phyloP scores from a whole-genome alignment of 768 basidiomycete genomes.

The Amanita fuliginea region DNA sequence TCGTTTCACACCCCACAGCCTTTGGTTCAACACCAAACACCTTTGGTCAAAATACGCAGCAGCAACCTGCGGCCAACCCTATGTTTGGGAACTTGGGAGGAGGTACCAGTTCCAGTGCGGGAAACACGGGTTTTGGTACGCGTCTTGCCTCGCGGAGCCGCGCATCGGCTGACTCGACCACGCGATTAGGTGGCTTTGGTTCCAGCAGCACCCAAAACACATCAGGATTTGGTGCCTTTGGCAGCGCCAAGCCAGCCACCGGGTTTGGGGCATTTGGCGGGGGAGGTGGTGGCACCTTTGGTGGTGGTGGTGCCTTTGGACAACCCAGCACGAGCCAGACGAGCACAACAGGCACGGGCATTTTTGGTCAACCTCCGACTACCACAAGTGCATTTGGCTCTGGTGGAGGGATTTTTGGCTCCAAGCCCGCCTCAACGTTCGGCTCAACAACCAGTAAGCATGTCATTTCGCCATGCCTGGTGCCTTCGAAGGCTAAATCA shows the following conservation, averaged over 20 bases:
- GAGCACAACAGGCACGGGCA: constrained; percentile 18
- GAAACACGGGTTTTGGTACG: constrained; percentile 32
- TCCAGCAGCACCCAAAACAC: constrained; percentile 24
- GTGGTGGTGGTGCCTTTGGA: constrained; percentile 37
- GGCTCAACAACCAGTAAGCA: constrained; percentile 17
- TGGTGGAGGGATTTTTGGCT: constrained; percentile 24
- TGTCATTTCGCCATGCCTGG: background rate
- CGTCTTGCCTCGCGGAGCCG: constrained; percentile 11
- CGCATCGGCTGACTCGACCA: background rate
- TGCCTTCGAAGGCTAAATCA: background rate
- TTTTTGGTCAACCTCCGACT: constrained; percentile 39
- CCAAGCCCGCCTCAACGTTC: constrained; percentile 30
- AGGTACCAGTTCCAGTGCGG: constrained; percentile 20
- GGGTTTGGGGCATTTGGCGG: constrained; percentile 75
- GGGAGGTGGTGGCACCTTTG: constrained; percentile 38
- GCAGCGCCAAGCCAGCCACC: constrained; percentile 54
- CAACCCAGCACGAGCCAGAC: constrained; percentile 16
- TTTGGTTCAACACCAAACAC: constrained; percentile 37
- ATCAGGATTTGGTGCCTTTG: constrained; percentile 40
- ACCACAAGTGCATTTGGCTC: constrained; percentile 35
- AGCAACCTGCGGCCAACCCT: constrained; percentile 46
- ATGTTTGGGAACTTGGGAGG: constrained; percentile 65
- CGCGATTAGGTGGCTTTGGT: constrained; percentile 33
- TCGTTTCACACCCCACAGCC: constrained; percentile 22
- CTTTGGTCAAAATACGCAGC: constrained; percentile 42